Conservation (phyloP, 768 basidiomycete species). For the Tylopilus vinaceipallidus region DNA sequence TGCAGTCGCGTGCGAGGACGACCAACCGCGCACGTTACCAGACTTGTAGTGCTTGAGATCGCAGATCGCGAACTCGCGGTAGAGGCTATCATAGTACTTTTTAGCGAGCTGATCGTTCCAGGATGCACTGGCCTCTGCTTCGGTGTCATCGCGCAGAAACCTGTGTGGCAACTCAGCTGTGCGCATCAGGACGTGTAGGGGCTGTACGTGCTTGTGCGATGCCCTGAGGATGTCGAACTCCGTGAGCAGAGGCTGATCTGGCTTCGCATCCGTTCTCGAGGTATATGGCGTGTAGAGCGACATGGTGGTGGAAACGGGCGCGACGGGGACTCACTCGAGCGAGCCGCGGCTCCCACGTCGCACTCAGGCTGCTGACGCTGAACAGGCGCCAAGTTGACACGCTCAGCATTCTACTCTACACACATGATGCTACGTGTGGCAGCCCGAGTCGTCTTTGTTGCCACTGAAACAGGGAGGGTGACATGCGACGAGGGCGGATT, state of each 20-base stretch:
- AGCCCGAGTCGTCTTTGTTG: too few species aligned
- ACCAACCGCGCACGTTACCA: conserved; percentile 59
- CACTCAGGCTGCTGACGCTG: too few species aligned
- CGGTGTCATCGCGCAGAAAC: conserved; percentile 65
- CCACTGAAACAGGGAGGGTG: background rate
- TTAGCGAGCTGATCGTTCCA: conserved; percentile 88
- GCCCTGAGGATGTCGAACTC: conserved; percentile 79
- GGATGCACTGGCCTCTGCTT: conserved; percentile 13
- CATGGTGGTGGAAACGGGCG: background rate
- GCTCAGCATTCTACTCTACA: too few species aligned
- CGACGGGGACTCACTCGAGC: too few species aligned
- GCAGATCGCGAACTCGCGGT: conserved; percentile 89
- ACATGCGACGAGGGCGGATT: too few species aligned
- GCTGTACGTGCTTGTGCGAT: conserved; percentile 63
- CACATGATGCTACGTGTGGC: too few species aligned
- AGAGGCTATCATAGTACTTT: conserved; percentile 86
- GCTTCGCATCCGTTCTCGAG: background rate
- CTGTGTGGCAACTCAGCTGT: conserved; percentile 35
- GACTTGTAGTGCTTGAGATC: conserved; percentile 96
- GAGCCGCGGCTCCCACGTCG: background rate
- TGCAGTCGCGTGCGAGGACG: background rate
- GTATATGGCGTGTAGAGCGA: conserved; percentile 17
- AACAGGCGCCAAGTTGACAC: too few species aligned
- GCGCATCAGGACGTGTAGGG: background rate
- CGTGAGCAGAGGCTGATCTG: conserved; percentile 20